phyloP scores from a whole-genome alignment of 2,329 filamentous ascomycete species.

The Ascochyta viciae-villosae region DNA sequence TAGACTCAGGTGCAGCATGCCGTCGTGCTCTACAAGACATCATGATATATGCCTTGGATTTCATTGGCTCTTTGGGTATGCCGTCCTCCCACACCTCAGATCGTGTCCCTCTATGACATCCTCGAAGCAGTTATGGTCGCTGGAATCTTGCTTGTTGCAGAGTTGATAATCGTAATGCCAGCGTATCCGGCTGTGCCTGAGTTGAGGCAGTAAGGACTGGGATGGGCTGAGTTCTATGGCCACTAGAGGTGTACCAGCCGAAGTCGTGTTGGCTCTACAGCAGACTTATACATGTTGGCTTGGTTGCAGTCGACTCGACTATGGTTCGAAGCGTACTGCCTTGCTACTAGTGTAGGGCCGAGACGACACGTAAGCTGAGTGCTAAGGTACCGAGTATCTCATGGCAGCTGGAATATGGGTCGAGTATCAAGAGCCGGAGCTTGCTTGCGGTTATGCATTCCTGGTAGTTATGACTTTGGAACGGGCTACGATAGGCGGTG shows the following conservation, averaged over 20 bases:
- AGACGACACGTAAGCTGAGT: background rate
- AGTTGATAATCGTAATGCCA: background rate
- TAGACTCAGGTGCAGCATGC: background rate
- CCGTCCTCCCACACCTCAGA: background rate
- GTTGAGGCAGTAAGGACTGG: background rate
- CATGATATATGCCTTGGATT: background rate
- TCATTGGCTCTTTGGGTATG: background rate
- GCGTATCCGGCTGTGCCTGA: background rate
- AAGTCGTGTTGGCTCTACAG: background rate
- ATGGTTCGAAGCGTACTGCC: background rate
- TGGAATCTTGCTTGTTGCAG: background rate
- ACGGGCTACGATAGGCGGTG: no score
- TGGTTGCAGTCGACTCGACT: background rate
- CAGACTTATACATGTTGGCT: background rate
- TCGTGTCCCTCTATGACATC: background rate
- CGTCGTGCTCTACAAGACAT: background rate
- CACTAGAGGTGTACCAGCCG: no score
- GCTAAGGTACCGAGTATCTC: background rate
- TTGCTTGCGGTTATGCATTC: background rate
- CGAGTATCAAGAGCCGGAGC: background rate
- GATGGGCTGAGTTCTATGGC: background rate
- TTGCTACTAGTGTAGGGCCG: no score
- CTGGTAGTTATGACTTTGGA: background rate
- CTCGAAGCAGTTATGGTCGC: background rate
- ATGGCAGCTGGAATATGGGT: background rate